Evolutionary conservation across 2,329 filamentous ascomycete species (phyloP).

Genomic region (Verticillium nubilum): DNA sequence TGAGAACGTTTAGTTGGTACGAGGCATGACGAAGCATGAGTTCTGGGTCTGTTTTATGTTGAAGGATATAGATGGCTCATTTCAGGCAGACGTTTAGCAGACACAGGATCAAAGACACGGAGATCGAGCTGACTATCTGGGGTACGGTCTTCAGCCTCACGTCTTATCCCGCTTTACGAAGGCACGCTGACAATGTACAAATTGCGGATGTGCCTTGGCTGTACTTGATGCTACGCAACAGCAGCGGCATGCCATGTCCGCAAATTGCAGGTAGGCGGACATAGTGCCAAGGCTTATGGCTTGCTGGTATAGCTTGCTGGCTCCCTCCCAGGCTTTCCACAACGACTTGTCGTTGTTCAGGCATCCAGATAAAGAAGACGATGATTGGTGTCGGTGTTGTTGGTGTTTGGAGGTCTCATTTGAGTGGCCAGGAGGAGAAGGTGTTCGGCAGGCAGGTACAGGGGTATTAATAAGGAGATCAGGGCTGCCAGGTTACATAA

Average conservation of each 20-base stretch:
- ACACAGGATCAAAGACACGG: neutral
- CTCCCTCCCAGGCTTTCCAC: neutral
- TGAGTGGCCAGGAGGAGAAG: neutral
- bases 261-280: neutral
- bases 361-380: slow-evolving; percentile 22
- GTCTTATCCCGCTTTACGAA: neutral
- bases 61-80: neutral
- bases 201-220: no score
- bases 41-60: neutral
- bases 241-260: neutral
- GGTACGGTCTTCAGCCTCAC: neutral
- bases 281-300: neutral
- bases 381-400: slow-evolving; percentile 19
- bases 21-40: neutral
- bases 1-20: neutral
- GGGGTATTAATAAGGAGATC: no score
- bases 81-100: neutral
- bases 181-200: neutral
- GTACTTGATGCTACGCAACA: neutral
- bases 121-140: slow-evolving; percentile 1
- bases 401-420: neutral
- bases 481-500: no score
- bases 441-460: no score
- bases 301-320: neutral
- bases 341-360: slow-evolving; percentile 14